A percentile compares a stretch with the other conserved stretches of the same genome.
These are phyloP conservation scores for Fusarium domesticum DNA, from an alignment of 2,329 filamentous ascomycete genomes.

Conservation along the genomic window DNA sequence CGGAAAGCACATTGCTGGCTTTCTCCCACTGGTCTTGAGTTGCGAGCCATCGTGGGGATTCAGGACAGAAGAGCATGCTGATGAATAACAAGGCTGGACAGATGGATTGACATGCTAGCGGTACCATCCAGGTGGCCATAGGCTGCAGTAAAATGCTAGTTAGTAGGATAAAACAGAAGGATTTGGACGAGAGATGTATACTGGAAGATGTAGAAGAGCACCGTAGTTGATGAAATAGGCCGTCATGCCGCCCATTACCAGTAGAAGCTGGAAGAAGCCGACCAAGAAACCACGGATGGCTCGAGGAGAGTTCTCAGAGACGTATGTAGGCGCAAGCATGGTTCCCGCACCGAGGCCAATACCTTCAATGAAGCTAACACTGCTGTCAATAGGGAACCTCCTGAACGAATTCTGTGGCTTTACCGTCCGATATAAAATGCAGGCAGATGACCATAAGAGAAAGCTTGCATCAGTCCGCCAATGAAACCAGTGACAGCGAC, in stretches of 20 bases:
- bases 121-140: constrained; percentile 39
- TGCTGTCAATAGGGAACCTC: background rate
- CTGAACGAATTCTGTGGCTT: background rate
- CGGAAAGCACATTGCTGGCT: constrained; percentile 16
- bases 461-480: constrained; percentile 33
- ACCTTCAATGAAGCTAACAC: constrained; percentile 45
- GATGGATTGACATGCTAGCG: constrained; percentile 53
- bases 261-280: constrained; percentile 59
- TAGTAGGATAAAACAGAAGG: background rate
- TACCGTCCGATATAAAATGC: constrained; percentile 34
- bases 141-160: background rate
- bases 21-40: constrained; percentile 55
- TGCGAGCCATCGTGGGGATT: constrained; percentile 57
- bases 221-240: constrained; percentile 56
- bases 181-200: constrained; percentile 17
- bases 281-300: constrained; percentile 58
- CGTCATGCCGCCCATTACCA: constrained; percentile 50
- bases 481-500: constrained; percentile 30
- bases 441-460: constrained; percentile 30
- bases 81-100: constrained; percentile 51
- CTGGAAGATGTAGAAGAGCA: constrained; percentile 38
- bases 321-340: constrained; percentile 59
- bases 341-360: constrained; percentile 50
- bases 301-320: constrained; percentile 58
- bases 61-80: constrained; percentile 54